A percentile compares a stretch with the other conserved stretches of the same genome.
Conservation (phyloP, 495 filamentous ascomycete species). For the Talaromyces adpressus region DNA sequence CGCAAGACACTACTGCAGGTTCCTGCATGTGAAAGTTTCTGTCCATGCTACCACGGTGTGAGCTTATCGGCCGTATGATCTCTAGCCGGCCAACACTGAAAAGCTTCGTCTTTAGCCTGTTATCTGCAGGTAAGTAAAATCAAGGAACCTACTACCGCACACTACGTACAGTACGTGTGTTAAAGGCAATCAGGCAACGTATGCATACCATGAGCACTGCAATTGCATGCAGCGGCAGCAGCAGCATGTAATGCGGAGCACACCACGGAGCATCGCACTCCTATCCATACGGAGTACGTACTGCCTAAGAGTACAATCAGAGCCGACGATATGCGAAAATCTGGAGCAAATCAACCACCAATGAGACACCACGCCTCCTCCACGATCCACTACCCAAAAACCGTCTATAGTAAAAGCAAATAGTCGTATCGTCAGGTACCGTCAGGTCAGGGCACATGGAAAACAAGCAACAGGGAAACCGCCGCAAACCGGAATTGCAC, state of each 20-base stretch:
- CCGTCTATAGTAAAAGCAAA: too few species aligned
- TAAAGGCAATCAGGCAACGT: neutral
- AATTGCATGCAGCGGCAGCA: neutral
- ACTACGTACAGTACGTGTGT: too few species aligned
- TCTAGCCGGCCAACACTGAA: too few species aligned
- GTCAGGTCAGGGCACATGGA: neutral
- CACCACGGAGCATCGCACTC: neutral
- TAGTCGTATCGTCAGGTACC: neutral
- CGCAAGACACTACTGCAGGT: neutral
- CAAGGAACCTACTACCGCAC: neutral
- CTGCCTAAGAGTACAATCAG: too few species aligned
- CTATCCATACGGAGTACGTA: neutral
- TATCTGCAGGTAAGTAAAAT: neutral
- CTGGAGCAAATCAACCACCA: neutral
- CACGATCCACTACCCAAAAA: neutral
- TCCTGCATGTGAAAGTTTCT: neutral
- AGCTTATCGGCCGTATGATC: neutral
- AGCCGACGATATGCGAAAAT: neutral
- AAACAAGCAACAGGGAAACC: neutral
- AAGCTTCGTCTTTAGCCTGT: too few species aligned
- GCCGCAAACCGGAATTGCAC: neutral
- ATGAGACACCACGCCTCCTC: neutral
- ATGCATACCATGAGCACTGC: neutral
- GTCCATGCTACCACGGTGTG: neutral
- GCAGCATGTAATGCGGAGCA: neutral